phyloP scores from a whole-genome alignment of 1,139 yeast species.

The Magnusiomyces magnusii region DNA sequence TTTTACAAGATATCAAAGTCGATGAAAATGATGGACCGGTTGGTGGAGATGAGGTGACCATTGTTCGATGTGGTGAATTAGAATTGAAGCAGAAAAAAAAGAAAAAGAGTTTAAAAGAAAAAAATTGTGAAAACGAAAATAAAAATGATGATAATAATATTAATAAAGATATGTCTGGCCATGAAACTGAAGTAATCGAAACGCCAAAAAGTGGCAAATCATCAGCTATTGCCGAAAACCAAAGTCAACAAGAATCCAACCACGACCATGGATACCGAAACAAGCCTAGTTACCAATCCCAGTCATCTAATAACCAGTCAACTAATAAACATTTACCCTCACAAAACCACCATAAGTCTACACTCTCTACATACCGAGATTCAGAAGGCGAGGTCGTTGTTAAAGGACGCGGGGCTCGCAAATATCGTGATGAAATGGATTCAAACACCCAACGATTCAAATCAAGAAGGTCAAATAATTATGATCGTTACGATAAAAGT shows the following conservation, averaged over 20 bases:
- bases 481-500: background rate
- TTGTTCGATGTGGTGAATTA: slow-evolving; percentile 52
- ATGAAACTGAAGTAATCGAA: too few relatives aligned
- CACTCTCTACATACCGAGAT: background rate
- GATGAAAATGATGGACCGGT: slow-evolving; percentile 34
- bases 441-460: background rate
- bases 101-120: background rate
- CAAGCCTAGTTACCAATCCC: too few relatives aligned
- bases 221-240: too few relatives aligned
- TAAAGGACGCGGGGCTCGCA: slow-evolving; percentile 7
- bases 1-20: slow-evolving; percentile 26
- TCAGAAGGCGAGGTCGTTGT: background rate
- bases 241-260: too few relatives aligned
- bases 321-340: too few relatives aligned
- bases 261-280: too few relatives aligned
- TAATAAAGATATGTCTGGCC: too few relatives aligned
- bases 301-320: too few relatives aligned
- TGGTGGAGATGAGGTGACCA: slow-evolving; percentile 40
- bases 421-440: background rate
- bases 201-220: too few relatives aligned
- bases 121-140: background rate
- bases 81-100: slow-evolving; percentile 21
- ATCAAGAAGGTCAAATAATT: too few relatives aligned
- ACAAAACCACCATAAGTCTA: too few relatives aligned
- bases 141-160: background rate